phyloP scores from a whole-genome alignment of 805 yeast genomes.

The Candida gorgasii region DNA sequence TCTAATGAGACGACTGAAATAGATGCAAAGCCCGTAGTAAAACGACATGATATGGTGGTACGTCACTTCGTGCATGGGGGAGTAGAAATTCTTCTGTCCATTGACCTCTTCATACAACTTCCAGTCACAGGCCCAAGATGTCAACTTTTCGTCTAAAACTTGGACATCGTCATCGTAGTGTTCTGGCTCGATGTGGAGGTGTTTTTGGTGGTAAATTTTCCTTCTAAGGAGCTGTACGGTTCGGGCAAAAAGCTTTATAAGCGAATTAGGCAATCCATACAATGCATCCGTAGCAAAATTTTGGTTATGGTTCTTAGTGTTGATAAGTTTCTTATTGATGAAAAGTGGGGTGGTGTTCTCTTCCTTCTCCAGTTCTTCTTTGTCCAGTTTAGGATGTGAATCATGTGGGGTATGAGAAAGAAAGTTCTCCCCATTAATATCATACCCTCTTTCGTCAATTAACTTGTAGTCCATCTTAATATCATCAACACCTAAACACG shows the following conservation, averaged over 20 bases:
- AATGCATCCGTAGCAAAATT: constrained; percentile 74
- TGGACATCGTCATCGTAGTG: constrained; percentile 3
- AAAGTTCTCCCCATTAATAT: constrained; percentile 37
- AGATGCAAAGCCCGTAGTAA: constrained; percentile 68
- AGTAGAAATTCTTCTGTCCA: constrained; percentile 35
- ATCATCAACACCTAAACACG: constrained; percentile 44
- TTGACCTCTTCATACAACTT: constrained; percentile 40
- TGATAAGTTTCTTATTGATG: constrained; percentile 43
- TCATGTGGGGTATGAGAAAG: constrained; percentile 9
- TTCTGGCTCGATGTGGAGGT: constrained; percentile 20
- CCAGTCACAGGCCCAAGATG: constrained; percentile 75
- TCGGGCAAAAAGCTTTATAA: constrained; percentile 70
- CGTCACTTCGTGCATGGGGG: constrained; percentile 67
- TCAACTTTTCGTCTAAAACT: background rate
- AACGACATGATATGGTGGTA: constrained; percentile 81
- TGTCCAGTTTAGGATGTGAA: too few relatives aligned
- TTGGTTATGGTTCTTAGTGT: constrained; percentile 53
- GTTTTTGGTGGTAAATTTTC: constrained; percentile 48
- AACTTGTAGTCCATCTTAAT: constrained; percentile 24
- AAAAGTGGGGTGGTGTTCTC: constrained; percentile 36
- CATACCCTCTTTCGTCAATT: constrained; percentile 35
- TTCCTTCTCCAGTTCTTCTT: too few relatives aligned
- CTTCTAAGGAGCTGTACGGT: constrained; percentile 67
- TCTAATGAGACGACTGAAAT: constrained; percentile 65
- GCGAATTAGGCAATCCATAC: constrained; percentile 82